phyloP scores from a whole-genome alignment of 2,329 filamentous ascomycete species.

The Trichophyton verrucosum region DNA sequence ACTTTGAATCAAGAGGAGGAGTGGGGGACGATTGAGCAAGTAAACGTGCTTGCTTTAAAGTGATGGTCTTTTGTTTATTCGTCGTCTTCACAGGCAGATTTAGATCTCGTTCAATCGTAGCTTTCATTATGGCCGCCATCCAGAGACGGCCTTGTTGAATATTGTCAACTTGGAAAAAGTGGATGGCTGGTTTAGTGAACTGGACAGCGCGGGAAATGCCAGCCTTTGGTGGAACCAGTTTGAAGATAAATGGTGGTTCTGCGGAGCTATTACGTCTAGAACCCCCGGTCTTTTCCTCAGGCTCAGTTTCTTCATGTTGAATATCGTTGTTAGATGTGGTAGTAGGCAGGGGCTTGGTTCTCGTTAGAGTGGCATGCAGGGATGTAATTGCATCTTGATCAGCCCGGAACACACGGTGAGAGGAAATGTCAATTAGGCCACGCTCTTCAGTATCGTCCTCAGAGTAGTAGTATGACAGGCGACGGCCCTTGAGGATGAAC shows the following conservation, averaged over 20 bases:
- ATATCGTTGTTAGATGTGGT: conserved; percentile 33
- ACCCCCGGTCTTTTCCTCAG: conserved; percentile 14
- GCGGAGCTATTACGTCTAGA: conserved; percentile 2
- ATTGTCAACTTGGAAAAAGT: conserved; percentile 94
- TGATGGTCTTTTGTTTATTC: conserved; percentile 95
- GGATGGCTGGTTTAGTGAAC: conserved; percentile 93
- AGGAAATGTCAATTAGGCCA: conserved; percentile 93
- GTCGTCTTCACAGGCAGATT: conserved; percentile 65
- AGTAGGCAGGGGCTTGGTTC: conserved; percentile 60
- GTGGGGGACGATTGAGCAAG: conserved; percentile 85
- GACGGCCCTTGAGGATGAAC: conserved; percentile 85
- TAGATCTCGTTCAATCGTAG: conserved; percentile 85
- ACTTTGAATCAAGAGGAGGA: conserved; percentile 36
- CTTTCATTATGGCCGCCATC: conserved; percentile 99
- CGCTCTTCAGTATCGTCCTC: conserved; percentile 88
- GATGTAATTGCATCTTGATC: conserved; percentile 84
- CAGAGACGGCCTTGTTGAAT: conserved; percentile 77
- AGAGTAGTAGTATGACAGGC: conserved; percentile 90
- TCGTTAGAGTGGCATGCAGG: conserved; percentile 81
- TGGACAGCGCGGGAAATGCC: conserved; percentile 84
- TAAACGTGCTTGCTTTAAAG: conserved; percentile 70
- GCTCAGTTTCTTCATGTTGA: background rate
- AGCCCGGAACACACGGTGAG: conserved; percentile 88
- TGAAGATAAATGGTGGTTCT: conserved; percentile 90
- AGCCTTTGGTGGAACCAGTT: conserved; percentile 79